phyloP scores from a whole-genome alignment of 2,329 filamentous ascomycete species.

The Elsinoe perseae region DNA sequence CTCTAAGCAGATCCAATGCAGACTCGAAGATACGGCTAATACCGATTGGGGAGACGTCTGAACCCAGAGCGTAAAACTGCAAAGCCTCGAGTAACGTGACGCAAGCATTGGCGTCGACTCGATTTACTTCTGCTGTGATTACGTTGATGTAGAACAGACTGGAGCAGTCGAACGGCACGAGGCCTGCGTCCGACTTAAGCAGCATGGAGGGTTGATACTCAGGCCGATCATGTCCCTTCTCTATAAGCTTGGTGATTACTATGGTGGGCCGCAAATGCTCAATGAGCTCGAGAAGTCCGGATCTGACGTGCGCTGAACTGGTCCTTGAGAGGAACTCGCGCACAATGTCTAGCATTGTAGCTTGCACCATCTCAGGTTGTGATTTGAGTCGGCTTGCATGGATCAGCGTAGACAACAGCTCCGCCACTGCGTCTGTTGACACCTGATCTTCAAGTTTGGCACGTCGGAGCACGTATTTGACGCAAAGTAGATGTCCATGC shows the following conservation, averaged over 20 bases:
- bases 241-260: neutral
- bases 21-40: neutral
- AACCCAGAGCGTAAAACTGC: neutral
- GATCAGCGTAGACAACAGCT: neutral
- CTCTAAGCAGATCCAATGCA: neutral
- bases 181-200: neutral
- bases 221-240: neutral
- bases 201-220: neutral
- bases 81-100: neutral
- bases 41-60: neutral
- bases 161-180: neutral
- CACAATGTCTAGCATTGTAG: neutral
- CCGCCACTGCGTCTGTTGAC: neutral
- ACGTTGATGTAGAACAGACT: neutral
- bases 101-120: neutral
- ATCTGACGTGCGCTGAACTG: neutral
- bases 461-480: constrained; percentile 22
- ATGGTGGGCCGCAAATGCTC: neutral
- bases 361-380: constrained; percentile 1
- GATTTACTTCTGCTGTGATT: neutral
- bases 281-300: neutral
- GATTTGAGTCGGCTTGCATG: neutral
- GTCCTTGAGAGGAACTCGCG: neutral
- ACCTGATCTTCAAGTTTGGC: neutral
- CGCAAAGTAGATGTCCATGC: constrained; percentile 30